A percentile compares a stretch with the other conserved stretches of the same genome.
Conservation (phyloP, 805 yeast species). For the Yarrowia porcina region DNA sequence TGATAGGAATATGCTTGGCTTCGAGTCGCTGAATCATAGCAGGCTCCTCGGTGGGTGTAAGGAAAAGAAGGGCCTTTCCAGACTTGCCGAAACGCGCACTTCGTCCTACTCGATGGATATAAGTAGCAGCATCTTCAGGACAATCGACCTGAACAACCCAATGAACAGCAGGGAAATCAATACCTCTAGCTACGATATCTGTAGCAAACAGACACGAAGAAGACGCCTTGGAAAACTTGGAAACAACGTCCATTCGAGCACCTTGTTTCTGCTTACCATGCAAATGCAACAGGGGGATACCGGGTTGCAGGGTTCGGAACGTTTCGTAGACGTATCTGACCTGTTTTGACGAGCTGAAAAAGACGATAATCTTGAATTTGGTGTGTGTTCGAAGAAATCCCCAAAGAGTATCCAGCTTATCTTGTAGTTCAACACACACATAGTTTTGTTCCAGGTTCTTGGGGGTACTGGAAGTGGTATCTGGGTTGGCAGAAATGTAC, state of each 20-base stretch:
- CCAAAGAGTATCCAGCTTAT: constrained; percentile 82
- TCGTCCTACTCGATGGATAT: constrained; percentile 88
- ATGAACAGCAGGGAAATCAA: constrained; percentile 88
- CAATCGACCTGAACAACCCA: constrained; percentile 94
- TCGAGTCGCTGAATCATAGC: constrained; percentile 65
- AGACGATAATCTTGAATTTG: constrained; percentile 75
- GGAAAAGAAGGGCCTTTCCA: constrained; percentile 78
- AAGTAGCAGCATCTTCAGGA: constrained; percentile 86
- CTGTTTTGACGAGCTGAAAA: constrained; percentile 83
- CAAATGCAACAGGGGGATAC: constrained; percentile 78
- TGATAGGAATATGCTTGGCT: constrained; percentile 63
- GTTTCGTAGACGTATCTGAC: constrained; percentile 87
- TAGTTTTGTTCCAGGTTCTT: constrained; percentile 81
- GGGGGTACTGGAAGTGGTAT: constrained; percentile 59
- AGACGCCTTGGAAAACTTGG: constrained; percentile 72
- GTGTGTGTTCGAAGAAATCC: constrained; percentile 81
- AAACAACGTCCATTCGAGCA: constrained; percentile 79
- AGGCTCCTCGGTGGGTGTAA: constrained; percentile 79
- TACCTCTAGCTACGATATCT: constrained; percentile 87
- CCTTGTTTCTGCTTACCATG: constrained; percentile 90
- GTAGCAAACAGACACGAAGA: constrained; percentile 83
- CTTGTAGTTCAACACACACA: constrained; percentile 64
- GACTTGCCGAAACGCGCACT: constrained; percentile 81
- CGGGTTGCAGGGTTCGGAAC: constrained; percentile 84
- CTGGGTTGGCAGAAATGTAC: constrained; percentile 50